Percentiles rank a stretch among this genome's conserved stretches.
Conservation (phyloP, 2,329 filamentous ascomycete species). For the Trichoderma brevicompactum region DNA sequence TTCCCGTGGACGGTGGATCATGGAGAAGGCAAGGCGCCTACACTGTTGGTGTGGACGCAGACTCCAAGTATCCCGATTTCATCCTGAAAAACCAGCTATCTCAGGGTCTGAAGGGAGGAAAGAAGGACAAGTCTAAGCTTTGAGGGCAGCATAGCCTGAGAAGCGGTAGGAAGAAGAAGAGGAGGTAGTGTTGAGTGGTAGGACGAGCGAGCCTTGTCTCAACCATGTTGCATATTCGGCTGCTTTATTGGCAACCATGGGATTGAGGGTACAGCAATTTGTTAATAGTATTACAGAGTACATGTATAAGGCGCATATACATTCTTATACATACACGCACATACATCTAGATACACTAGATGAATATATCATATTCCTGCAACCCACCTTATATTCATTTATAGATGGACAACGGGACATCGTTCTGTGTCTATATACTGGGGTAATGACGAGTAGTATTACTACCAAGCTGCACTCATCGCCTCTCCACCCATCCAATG, state of each 20-base stretch:
- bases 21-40: constrained; percentile 58
- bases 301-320: neutral
- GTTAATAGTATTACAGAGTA: neutral
- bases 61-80: constrained; percentile 59
- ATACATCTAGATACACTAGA: neutral
- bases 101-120: constrained; percentile 42
- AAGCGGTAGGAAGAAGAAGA: neutral
- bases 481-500: neutral
- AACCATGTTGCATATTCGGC: neutral
- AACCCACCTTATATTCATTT: neutral
- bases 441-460: too few relatives aligned
- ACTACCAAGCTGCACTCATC: too few relatives aligned
- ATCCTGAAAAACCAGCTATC: constrained; percentile 42
- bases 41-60: constrained; percentile 52
- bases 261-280: neutral
- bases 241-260: neutral
- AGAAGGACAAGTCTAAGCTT: constrained; percentile 48
- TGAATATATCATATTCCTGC: neutral
- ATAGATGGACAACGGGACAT: neutral
- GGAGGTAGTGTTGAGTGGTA: neutral
- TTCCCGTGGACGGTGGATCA: constrained; percentile 72
- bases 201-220: neutral
- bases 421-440: too few relatives aligned
- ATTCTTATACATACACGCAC: neutral
- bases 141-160: constrained; percentile 32